Percentiles rank a stretch among this genome's conserved stretches.
phyloP scores from a whole-genome alignment of 192 early-diverging fungal genomes.

The Umbelopsis isabellina region DNA sequence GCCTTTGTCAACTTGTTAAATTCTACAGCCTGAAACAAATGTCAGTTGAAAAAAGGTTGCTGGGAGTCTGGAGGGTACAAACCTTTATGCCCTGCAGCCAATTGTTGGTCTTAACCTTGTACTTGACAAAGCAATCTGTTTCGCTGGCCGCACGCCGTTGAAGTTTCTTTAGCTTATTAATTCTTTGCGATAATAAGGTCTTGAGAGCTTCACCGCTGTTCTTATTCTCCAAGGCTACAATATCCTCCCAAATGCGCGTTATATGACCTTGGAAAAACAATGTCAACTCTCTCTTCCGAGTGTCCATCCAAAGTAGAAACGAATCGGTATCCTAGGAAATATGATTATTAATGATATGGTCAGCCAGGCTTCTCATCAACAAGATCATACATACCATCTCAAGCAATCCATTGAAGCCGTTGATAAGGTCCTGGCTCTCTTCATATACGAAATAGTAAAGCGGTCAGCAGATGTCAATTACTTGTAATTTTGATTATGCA shows the following conservation, averaged over 20 bases:
- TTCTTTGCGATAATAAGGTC: constrained; percentile 47
- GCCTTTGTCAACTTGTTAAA: constrained; percentile 55
- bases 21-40: constrained; percentile 48
- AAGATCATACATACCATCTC: constrained; percentile 45
- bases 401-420: constrained; percentile 58
- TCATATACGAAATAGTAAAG: not conserved
- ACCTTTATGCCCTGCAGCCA: constrained; percentile 63
- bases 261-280: constrained; percentile 60
- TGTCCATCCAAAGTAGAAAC: constrained; percentile 63
- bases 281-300: constrained; percentile 53
- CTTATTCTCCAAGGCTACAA: constrained; percentile 55
- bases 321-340: constrained; percentile 51
- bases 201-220: constrained; percentile 51
- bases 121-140: constrained; percentile 54
- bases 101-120: constrained; percentile 48
- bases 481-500: not conserved
- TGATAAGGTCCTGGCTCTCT: constrained; percentile 54
- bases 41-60: not conserved
- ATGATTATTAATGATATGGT: no score
- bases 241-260: constrained; percentile 59
- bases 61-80: not conserved
- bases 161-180: constrained; percentile 55
- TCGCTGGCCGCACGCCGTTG: constrained; percentile 47
- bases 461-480: not conserved
- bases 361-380: not conserved